Evolutionary conservation across 805 yeast genomes (phyloP).

Genomic region (Wickerhamiella australiensis): DNA sequence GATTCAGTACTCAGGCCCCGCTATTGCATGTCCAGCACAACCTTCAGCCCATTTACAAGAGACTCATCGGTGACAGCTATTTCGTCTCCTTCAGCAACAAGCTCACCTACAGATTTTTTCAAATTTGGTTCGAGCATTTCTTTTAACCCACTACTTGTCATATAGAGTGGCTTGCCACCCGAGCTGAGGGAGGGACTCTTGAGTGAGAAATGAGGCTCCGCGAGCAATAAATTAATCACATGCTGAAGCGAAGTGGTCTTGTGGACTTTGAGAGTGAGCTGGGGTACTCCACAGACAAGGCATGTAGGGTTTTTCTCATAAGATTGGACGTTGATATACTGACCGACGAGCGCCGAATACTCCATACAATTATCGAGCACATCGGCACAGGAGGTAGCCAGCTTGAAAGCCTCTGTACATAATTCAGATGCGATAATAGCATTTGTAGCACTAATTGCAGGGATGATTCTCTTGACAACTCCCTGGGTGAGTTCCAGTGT

Average conservation of each 20-base stretch:
- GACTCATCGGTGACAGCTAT: slow-evolving; percentile 41
- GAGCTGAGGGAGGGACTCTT: slow-evolving; percentile 39
- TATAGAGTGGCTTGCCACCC: slow-evolving; percentile 32
- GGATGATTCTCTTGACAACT: slow-evolving; percentile 81
- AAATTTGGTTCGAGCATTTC: slow-evolving; percentile 38
- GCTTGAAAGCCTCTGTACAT: slow-evolving; percentile 73
- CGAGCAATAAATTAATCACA: slow-evolving; percentile 34
- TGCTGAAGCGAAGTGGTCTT: slow-evolving; percentile 30
- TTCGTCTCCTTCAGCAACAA: slow-evolving; percentile 38
- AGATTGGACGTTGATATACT: slow-evolving; percentile 59
- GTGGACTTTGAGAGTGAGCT: slow-evolving; percentile 17
- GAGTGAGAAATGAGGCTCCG: slow-evolving; percentile 25
- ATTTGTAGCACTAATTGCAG: slow-evolving; percentile 89
- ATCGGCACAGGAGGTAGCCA: slow-evolving; percentile 60
- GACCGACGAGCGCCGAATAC: slow-evolving; percentile 73
- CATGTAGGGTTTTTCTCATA: slow-evolving; percentile 53
- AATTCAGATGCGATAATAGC: slow-evolving; percentile 85
- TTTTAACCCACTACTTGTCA: slow-evolving; percentile 39
- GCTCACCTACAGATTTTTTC: slow-evolving; percentile 25
- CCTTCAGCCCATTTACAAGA: slow-evolving; percentile 30
- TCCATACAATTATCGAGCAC: slow-evolving; percentile 65
- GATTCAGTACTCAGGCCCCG: too few species aligned
- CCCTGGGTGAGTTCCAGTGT: slow-evolving; percentile 65
- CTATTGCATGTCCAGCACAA: background rate
- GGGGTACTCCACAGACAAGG: slow-evolving; percentile 55